Base-by-base conservation (phyloP, 441 rosid genomes). In the Adansonia gregorii region DNA sequence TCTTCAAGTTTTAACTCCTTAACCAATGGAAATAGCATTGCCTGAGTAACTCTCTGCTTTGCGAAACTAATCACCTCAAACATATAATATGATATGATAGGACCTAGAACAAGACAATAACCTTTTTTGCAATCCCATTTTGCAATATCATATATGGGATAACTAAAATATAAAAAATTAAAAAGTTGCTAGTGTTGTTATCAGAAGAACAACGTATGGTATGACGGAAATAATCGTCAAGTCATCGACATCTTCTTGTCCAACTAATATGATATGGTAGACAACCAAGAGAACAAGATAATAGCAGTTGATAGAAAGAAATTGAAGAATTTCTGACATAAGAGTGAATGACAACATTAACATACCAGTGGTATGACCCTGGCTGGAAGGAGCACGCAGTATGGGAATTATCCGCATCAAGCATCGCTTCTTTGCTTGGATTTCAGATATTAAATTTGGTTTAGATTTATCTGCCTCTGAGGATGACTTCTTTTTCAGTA, bases 381-480 rank as follows among this genome's bases (percentile, higher is more conserved):
- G 27, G 27, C 31, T 89, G 90, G 78, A 87, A 89, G 72, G 81
- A 81, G 82, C 89, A 89, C 22, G 88, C 89, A 3, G 60, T 41
- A 3, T 88, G 84, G 71, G 87, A 89, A 52, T 89, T 89, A 51
- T 84, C 76, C 89, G 87, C 19, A 88, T 86, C 84, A 86, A 77
- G 81, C 92, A 89, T 71, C 86, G 81, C 59, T 81, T 87, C 83
- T 81, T 76, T 31, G 82, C 63, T 63, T 75, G 79, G 31, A 63
- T 67, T 24, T 24, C 27, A 24, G 27, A 24, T 24, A 24, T 24
- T 24, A 24, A 24, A 24, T 24, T 24, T 24, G 27, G 27, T 24
- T 24, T 59, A 2, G 15, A 8, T 59, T 22, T 14, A 59, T 59
- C 14, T 9, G 76, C 72, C 65, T 68, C 52, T 45, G 73, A 76